Evolutionary conservation across 192 early-diverging fungal species (phyloP).

Genomic region (Coemansia sp.): DNA sequence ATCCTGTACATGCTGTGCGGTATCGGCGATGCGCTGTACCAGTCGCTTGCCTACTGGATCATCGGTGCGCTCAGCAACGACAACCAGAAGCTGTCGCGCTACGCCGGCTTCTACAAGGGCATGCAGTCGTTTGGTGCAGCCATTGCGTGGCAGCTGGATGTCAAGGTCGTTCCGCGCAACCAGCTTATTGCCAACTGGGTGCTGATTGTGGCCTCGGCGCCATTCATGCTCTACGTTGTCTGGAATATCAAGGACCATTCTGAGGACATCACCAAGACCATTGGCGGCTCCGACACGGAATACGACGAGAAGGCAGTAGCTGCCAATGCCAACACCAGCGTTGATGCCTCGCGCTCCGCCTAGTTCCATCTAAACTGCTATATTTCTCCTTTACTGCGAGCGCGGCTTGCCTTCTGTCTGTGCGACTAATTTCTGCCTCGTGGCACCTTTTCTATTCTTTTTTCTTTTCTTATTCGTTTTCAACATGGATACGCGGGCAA

Average conservation of each 20-base stretch:
- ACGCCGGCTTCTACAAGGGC: conserved; percentile 89
- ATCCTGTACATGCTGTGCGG: conserved; percentile 79
- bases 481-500: not conserved
- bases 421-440: not conserved
- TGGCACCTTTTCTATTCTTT: not conserved
- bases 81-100: conserved; percentile 68
- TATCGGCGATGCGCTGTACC: conserved; percentile 79
- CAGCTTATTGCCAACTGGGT: conserved; percentile 63
- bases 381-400: not conserved
- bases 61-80: conserved; percentile 87
- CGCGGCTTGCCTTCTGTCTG: not conserved
- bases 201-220: conserved; percentile 57
- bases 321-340: not conserved
- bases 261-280: conserved; percentile 22
- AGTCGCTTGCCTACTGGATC: conserved; percentile 82
- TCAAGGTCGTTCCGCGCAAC: conserved; percentile 43
- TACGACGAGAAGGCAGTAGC: conserved; percentile 29
- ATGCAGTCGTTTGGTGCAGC: conserved; percentile 81
- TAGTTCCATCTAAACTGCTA: not conserved
- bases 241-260: conserved; percentile 56
- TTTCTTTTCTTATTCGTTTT: not conserved
- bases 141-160: conserved; percentile 71
- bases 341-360: not conserved
- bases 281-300: conserved; percentile 11
- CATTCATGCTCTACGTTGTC: conserved; percentile 57